Conservation (phyloP, 345 rosid species). For the Syzygium grande region DNA sequence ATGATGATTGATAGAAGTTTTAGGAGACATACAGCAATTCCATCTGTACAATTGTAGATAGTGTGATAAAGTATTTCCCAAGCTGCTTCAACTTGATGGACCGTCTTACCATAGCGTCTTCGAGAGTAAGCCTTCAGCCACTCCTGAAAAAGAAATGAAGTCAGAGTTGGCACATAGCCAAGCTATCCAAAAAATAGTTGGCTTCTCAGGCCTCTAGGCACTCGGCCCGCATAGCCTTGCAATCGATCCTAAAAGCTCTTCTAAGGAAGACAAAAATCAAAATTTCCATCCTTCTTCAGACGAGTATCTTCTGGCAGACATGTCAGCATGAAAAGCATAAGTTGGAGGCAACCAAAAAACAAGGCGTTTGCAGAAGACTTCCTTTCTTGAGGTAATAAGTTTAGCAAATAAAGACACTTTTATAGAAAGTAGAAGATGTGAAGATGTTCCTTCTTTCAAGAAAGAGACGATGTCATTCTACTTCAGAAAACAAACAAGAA, state of each 20-base stretch:
- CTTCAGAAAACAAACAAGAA: not conserved
- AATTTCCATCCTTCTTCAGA: not conserved
- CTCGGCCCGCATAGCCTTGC: not conserved
- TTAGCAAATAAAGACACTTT: not conserved
- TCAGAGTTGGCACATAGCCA: not conserved
- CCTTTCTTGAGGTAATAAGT: not conserved
- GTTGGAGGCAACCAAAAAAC: not conserved
- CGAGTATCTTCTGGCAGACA: not conserved
- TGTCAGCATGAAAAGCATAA: not conserved
- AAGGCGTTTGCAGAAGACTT: not conserved
- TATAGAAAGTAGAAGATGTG: not conserved
- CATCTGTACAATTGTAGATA: conserved; percentile 79
- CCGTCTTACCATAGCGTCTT: conserved; percentile 78
- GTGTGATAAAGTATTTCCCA: conserved; percentile 83
- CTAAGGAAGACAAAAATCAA: too few relatives aligned
- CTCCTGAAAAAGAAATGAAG: conserved; percentile 32
- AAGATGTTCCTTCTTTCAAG: not conserved
- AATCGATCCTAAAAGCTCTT: too few relatives aligned
- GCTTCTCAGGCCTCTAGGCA: not conserved
- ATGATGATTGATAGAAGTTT: not conserved
- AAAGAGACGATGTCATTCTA: not conserved
- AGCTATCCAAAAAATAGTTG: not conserved
- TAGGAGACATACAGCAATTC: conserved; percentile 56
- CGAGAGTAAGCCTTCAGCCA: conserved; percentile 75
- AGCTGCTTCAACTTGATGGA: conserved; percentile 46